Base-by-base conservation (phyloP, 164 flowering plant species). In the Euptelea pleiosperma region DNA sequence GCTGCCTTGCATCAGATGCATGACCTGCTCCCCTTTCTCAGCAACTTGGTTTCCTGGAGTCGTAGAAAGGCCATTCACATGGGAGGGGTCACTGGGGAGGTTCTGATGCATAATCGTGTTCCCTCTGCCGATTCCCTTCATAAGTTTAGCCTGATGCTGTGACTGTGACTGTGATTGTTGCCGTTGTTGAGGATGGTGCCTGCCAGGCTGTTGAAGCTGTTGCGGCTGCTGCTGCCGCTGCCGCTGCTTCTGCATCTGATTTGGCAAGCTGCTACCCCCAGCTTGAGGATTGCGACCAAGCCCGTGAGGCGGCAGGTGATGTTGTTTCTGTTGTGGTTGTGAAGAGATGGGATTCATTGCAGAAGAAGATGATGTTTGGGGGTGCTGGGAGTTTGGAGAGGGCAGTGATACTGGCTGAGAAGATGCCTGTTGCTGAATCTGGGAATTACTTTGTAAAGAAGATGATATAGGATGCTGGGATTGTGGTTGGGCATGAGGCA, bases 121-220 rank as follows among this genome's bases (percentile, higher is more conserved):
- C 35, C 83, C 90, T 67, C 90, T 82, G 25, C 87, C 89, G 52
- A 71, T 67, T 62, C 92, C 95, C 64, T 90, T 87, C 53, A 74
- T 22, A 44, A 74, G 56, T 65, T 90, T 90, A 68, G 82, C 75
- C 62, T 77, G 92, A 68, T 83, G 87, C 42, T 79, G 93, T 53
- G 84, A 46, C 37, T 76, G 85, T 28, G 84, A 46, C 37, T 76
- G 85, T 28, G 70, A 19, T 16, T 73, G 87, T 47, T 76, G 91
- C 42, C 80, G 68, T 40, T 79, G 93, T 56, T 80, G 88, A 60
- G 84, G 89, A 29, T 82, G 93, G 12, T 71, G 77, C 67, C 96
- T 72, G 28, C 74, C 75, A 63, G 87, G 57, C 60, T 82, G 92
- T 58, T 77, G 83, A 55, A 66, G 73, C 58, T 75, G 82, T 68